Evolutionary conservation across 257 asterid species (phyloP).

Genomic region (Asclepias syriaca): DNA sequence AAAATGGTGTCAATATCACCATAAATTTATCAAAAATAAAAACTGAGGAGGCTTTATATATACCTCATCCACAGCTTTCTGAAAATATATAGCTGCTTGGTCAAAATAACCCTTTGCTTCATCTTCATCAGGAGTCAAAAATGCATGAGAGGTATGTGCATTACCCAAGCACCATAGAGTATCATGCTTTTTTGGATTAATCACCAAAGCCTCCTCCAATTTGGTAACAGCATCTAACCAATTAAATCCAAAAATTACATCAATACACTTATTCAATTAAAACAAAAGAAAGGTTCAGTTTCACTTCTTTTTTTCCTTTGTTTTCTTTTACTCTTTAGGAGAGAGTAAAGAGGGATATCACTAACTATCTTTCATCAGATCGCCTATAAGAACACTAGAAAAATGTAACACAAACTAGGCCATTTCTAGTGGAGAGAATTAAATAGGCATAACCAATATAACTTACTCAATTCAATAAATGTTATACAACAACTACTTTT

Average conservation of each 20-base stretch:
- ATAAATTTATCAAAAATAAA: slow-evolving; percentile 7
- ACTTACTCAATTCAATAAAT: background rate
- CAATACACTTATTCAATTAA: background rate
- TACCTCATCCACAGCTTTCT: slow-evolving; percentile 74
- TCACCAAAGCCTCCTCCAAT: slow-evolving; percentile 73
- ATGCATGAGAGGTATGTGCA: slow-evolving; percentile 74
- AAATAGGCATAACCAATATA: background rate
- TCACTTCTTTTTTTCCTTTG: no score
- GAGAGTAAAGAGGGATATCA: background rate
- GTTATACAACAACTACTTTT: background rate
- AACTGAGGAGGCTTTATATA: slow-evolving; percentile 1
- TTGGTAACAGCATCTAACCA: slow-evolving; percentile 65
- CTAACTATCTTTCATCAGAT: background rate
- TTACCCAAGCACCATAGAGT: slow-evolving; percentile 89
- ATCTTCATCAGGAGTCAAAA: slow-evolving; percentile 59
- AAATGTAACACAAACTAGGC: background rate
- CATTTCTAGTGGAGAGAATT: background rate
- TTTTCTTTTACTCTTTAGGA: background rate
- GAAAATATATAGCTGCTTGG: slow-evolving; percentile 51
- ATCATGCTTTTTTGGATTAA: slow-evolving; percentile 67
- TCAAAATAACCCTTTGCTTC: slow-evolving; percentile 63
- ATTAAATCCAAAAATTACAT: background rate
- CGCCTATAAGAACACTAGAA: no score
- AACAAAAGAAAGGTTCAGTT: background rate
- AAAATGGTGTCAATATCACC: background rate